Conservation (phyloP, 2,329 filamentous ascomycete genomes). For the Ophiostoma populinum region DNA sequence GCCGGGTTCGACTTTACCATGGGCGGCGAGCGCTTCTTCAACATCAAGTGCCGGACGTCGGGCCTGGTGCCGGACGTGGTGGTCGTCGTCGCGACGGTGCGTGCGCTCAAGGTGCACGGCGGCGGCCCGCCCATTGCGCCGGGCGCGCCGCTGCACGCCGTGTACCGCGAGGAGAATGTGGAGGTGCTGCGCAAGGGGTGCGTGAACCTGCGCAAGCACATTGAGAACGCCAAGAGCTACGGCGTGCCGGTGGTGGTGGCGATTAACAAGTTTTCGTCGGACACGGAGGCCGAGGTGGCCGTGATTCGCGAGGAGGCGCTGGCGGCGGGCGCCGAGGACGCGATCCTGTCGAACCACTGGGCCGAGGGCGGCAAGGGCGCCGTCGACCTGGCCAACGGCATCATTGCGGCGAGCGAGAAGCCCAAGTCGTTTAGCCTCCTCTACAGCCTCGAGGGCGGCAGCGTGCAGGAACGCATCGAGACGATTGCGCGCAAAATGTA, state of each 20-base stretch:
- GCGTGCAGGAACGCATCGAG: conserved; percentile 76
- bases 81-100: conserved; percentile 86
- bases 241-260: conserved; percentile 90
- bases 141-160: conserved; percentile 66
- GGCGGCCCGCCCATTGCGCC: conserved; percentile 87
- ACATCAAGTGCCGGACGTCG: conserved; percentile 96
- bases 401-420: conserved; percentile 68
- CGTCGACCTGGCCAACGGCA: conserved; percentile 70
- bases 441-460: conserved; percentile 60
- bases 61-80: conserved; percentile 86
- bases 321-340: conserved; percentile 82
- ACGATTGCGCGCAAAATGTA: conserved; percentile 86
- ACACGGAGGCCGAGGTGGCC: conserved; percentile 80
- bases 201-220: conserved; percentile 90
- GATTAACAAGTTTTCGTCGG: conserved; percentile 91
- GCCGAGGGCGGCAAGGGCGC: conserved; percentile 86
- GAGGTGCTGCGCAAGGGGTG: conserved; percentile 81
- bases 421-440: conserved; percentile 77
- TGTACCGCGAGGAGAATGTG: conserved; percentile 87
- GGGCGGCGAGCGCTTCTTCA: conserved; percentile 99
- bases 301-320: conserved; percentile 83
- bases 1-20: conserved; percentile 99
- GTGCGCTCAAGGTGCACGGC: conserved; percentile 91
- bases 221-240: conserved; percentile 73
- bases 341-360: conserved; percentile 91